Percentiles rank a stretch among this genome's conserved stretches.
These are phyloP conservation scores for Clonostachys sp. DNA, from an alignment of 2,329 filamentous ascomycete species.

Conservation along the genomic window DNA sequence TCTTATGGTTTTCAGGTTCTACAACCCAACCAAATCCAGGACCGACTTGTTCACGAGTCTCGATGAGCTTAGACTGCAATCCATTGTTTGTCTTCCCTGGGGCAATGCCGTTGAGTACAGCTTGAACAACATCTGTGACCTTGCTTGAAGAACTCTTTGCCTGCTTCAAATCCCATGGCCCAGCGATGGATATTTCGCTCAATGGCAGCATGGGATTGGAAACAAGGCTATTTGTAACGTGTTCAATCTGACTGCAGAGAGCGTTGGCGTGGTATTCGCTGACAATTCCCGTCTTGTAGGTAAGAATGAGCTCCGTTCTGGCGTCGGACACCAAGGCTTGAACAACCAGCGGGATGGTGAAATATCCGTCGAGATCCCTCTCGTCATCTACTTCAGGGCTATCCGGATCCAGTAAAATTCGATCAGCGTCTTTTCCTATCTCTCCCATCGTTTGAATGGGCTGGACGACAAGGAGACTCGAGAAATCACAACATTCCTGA, in stretches of 20 bases:
- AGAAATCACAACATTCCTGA: slow-evolving; percentile 10
- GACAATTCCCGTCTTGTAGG: slow-evolving; percentile 1
- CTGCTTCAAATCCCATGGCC: slow-evolving; percentile 1
- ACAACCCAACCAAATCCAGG: background rate
- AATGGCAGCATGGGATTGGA: background rate
- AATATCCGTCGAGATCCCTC: slow-evolving; percentile 7
- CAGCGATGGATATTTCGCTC: background rate
- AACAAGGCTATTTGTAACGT: background rate
- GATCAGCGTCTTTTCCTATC: background rate
- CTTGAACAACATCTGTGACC: too few relatives aligned
- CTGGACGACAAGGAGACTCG: slow-evolving; percentile 11
- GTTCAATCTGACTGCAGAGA: slow-evolving; percentile 2
- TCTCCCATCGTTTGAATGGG: slow-evolving; percentile 1
- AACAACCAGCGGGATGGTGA: background rate
- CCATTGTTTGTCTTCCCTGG: too few relatives aligned
- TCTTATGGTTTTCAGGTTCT: too few relatives aligned
- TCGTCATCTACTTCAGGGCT: background rate
- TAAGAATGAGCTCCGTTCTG: slow-evolving; percentile 1
- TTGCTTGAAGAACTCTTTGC: background rate
- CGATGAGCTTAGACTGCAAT: too few relatives aligned
- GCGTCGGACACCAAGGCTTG: background rate
- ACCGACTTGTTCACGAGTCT: background rate
- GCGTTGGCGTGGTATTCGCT: background rate
- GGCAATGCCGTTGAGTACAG: too few relatives aligned
- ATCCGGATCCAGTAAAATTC: background rate